These are phyloP conservation scores for Xylaria sp. DNA, from an alignment of 2,329 filamentous ascomycete genomes.

Conservation along the genomic window DNA sequence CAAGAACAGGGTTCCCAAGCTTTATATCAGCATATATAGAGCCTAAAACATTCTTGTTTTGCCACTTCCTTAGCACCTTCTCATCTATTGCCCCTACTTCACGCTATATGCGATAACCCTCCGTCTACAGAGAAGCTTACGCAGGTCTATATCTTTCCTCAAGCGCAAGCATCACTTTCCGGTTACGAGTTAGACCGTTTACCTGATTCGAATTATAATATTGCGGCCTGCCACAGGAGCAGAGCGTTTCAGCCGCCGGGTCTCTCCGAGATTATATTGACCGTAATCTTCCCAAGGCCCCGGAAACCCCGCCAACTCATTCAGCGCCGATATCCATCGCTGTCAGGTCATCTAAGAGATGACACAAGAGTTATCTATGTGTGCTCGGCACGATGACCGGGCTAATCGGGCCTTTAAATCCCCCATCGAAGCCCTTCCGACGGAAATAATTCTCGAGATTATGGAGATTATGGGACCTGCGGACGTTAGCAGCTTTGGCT, in stretches of 20 bases:
- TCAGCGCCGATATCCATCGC: neutral
- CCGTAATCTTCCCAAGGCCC: neutral
- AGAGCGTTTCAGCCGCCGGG: neutral
- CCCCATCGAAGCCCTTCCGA: conserved; percentile 49
- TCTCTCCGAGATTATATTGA: neutral
- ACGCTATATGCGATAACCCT: neutral
- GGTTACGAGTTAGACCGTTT: neutral
- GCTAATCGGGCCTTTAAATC: conserved; percentile 22
- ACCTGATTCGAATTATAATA: neutral
- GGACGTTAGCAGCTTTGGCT: conserved; percentile 55
- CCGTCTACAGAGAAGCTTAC: neutral
- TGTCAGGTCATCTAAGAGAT: conserved; percentile 10
- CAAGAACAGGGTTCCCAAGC: neutral
- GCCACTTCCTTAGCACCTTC: neutral
- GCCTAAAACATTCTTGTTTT: neutral
- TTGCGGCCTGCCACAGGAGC: neutral
- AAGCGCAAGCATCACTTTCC: neutral
- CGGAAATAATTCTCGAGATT: conserved; percentile 62
- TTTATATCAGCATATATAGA: neutral
- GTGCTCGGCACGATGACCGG: neutral
- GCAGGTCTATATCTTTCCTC: neutral
- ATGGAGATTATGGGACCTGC: conserved; percentile 58
- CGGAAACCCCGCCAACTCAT: neutral
- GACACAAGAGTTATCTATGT: neutral
- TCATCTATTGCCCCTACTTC: neutral